phyloP scores from a whole-genome alignment of 164 flowering plant species.

The Vitis cinerea region DNA sequence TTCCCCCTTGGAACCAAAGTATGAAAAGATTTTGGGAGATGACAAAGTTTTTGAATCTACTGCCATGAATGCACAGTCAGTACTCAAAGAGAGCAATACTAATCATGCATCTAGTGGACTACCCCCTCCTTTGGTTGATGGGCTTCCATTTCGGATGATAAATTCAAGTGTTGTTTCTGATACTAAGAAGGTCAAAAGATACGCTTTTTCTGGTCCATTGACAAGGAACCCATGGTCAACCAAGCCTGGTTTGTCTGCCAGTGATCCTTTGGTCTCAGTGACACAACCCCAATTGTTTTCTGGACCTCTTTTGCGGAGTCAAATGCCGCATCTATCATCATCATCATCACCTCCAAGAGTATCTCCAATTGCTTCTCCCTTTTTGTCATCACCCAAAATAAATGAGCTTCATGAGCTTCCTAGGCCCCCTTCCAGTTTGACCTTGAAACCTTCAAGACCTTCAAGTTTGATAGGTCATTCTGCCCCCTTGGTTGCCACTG shows the following conservation, averaged over 20 bases:
- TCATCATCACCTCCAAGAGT: conserved; percentile 50
- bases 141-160: conserved; percentile 27
- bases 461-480: conserved; percentile 53
- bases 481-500: conserved; percentile 59
- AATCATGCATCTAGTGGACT: conserved; percentile 31
- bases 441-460: conserved; percentile 26
- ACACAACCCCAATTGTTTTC: conserved; percentile 44
- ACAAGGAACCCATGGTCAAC: conserved; percentile 43
- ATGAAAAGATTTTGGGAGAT: conserved; percentile 31
- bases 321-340: conserved; percentile 33
- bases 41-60: conserved; percentile 33
- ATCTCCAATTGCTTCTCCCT: conserved; percentile 62
- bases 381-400: conserved; percentile 71
- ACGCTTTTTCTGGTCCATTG: conserved; percentile 82
- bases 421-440: conserved; percentile 57
- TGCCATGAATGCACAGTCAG: conserved; percentile 33
- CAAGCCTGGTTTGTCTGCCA: conserved; percentile 30
- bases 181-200: conserved; percentile 53
- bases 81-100: conserved; percentile 69
- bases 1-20: conserved; percentile 54
- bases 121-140: conserved; percentile 59
- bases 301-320: conserved; percentile 42
- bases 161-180: conserved; percentile 37
- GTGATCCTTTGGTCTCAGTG: conserved; percentile 31
- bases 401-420: conserved; percentile 98